A percentile compares a stretch with the other conserved stretches of the same genome.
phyloP scores from a whole-genome alignment of 441 rosid species.

The Dalechampia spathulata region DNA sequence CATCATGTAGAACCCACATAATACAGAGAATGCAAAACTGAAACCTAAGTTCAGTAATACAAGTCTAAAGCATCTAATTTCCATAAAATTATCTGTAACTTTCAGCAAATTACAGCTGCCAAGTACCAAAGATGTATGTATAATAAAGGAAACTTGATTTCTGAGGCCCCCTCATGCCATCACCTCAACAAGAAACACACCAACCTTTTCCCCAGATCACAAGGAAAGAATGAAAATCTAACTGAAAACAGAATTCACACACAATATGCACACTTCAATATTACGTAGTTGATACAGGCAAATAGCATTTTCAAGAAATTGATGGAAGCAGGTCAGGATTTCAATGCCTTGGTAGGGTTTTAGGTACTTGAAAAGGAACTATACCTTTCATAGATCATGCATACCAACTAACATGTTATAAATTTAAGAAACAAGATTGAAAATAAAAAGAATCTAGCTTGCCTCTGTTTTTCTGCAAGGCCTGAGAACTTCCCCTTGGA shows the following conservation, averaged over 20 bases:
- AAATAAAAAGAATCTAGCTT: constrained; percentile 2
- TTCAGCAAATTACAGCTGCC: background rate
- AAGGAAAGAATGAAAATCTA: too few relatives aligned
- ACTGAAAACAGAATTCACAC: too few relatives aligned
- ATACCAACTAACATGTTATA: background rate
- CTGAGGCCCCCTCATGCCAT: too few relatives aligned
- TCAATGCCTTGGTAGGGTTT: background rate
- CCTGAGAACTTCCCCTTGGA: constrained; percentile 58
- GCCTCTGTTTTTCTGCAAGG: constrained; percentile 63
- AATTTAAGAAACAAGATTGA: background rate
- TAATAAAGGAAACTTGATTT: too few relatives aligned
- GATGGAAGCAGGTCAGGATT: background rate
- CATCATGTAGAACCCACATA: background rate
- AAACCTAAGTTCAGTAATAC: background rate
- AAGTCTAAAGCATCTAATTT: background rate
- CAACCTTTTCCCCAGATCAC: background rate
- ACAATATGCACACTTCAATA: background rate
- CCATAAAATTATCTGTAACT: background rate
- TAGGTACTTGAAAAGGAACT: background rate
- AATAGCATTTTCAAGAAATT: background rate
- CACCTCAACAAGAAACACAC: background rate
- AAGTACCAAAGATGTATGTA: background rate
- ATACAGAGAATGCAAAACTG: background rate
- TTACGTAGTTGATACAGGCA: too few relatives aligned
- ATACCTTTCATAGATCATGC: background rate